A percentile compares a stretch with the other conserved stretches of the same genome.
phyloP scores from a whole-genome alignment of 257 asterid genomes.

The Nicotiana noctiflora region DNA sequence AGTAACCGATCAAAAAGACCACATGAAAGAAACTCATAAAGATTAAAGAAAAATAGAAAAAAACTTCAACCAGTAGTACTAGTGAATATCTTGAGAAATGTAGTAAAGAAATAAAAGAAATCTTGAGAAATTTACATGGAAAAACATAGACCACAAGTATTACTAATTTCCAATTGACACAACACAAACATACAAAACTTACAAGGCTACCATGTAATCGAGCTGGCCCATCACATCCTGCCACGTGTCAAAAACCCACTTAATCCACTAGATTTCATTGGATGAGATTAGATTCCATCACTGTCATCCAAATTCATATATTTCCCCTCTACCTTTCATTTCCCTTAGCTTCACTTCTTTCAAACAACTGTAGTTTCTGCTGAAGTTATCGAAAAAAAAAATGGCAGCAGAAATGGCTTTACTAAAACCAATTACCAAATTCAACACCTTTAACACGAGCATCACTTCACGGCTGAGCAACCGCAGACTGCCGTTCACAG shows the following conservation, averaged over 20 bases:
- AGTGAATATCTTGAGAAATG: background rate
- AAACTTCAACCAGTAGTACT: background rate
- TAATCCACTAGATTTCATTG: conserved; percentile 44
- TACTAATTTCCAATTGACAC: background rate
- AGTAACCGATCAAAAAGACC: background rate
- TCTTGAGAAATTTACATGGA: conserved; percentile 10
- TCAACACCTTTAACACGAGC: conserved; percentile 27
- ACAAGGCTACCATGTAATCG: conserved; percentile 27
- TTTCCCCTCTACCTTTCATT: conserved; percentile 1
- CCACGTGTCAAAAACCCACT: conserved; percentile 51
- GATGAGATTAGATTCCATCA: conserved; percentile 51
- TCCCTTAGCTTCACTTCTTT: background rate
- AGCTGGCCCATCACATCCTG: conserved; percentile 23
- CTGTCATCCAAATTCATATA: conserved; percentile 21
- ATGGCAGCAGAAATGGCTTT: conserved; percentile 76
- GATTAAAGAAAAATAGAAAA: background rate
- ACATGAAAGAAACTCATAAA: background rate
- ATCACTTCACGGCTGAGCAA: conserved; percentile 22
- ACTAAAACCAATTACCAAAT: conserved; percentile 58
- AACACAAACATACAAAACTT: background rate
- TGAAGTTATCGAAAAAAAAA: background rate
- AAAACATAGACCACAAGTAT: conserved; percentile 25
- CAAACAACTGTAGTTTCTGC: background rate
- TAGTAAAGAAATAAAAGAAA: too few relatives aligned
- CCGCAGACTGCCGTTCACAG: conserved; percentile 12